Evolutionary conservation across 2,329 filamentous ascomycete genomes (phyloP).

Genomic region (Penicillium sclerotigenum): DNA sequence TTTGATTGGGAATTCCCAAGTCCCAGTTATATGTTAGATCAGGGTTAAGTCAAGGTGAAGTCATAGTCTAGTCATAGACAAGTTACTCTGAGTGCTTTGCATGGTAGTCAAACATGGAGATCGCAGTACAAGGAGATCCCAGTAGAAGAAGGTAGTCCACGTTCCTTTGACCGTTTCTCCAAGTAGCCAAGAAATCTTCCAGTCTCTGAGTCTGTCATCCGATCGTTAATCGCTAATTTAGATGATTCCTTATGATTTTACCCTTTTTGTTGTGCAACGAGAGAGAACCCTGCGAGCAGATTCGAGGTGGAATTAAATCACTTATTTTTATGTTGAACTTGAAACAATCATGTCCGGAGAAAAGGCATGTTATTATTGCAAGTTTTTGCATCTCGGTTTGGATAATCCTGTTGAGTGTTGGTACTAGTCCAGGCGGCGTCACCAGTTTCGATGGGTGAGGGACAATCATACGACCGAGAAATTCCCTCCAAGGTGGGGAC

Average conservation of each 20-base stretch:
- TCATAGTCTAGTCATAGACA: background rate
- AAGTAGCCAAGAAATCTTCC: background rate
- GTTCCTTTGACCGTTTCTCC: background rate
- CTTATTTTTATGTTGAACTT: too few relatives aligned
- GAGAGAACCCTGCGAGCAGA: background rate
- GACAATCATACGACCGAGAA: background rate
- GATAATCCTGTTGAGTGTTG: too few relatives aligned
- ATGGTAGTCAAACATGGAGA: background rate
- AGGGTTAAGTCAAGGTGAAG: background rate
- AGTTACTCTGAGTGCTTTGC: background rate
- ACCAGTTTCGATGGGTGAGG: too few relatives aligned
- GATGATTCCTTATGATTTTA: background rate
- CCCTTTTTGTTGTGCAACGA: background rate
- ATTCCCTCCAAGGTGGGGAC: too few relatives aligned
- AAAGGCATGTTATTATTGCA: too few relatives aligned
- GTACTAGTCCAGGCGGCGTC: too few relatives aligned
- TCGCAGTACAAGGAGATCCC: too few relatives aligned
- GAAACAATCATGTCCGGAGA: fast-evolving
- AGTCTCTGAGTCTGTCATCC: background rate
- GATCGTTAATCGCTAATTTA: too few relatives aligned
- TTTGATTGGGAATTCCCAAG: background rate
- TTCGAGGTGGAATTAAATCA: background rate
- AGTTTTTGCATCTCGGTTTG: background rate
- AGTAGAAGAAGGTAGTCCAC: background rate
- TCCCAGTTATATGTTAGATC: background rate